Evolutionary conservation across 164 flowering plant genomes (phyloP).

Genomic region (Amborella trichopoda): DNA sequence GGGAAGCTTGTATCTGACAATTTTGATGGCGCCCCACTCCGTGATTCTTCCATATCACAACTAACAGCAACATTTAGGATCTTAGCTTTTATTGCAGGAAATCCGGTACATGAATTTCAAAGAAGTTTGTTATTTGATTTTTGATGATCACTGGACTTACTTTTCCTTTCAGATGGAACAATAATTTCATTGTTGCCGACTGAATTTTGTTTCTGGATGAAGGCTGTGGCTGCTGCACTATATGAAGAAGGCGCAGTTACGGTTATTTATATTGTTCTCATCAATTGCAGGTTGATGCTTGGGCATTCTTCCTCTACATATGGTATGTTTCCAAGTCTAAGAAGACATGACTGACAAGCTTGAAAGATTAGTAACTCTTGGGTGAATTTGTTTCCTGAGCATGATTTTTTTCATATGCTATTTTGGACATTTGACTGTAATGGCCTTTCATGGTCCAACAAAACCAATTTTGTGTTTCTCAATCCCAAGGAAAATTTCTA

Average conservation of each 20-base stretch:
- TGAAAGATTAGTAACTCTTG: no score
- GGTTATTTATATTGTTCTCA: conserved; percentile 57
- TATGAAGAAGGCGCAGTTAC: conserved; percentile 87
- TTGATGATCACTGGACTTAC: background rate
- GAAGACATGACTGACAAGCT: no score
- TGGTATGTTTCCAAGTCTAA: no score
- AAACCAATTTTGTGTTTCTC: no score
- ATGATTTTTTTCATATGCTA: background rate
- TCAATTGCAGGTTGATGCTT: conserved; percentile 82
- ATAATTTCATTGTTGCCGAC: no score
- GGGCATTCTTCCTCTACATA: conserved; percentile 84
- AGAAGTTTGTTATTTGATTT: no score
- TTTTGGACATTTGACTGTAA: background rate
- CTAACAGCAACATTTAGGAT: conserved; percentile 83
- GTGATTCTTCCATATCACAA: conserved; percentile 80
- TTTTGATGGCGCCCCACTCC: conserved; percentile 75
- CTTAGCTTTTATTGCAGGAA: conserved; percentile 87
- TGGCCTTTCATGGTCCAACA: no score
- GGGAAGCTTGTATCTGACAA: conserved; percentile 74
- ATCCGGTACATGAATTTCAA: conserved; percentile 42
- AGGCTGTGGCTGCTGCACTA: conserved; percentile 81
- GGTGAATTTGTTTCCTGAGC: background rate
- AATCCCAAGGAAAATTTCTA: no score
- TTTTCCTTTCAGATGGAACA: no score
- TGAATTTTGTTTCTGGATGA: conserved; percentile 12